Conservation (phyloP, 1,139 yeast species). For the Debaryomyces fabryi region DNA sequence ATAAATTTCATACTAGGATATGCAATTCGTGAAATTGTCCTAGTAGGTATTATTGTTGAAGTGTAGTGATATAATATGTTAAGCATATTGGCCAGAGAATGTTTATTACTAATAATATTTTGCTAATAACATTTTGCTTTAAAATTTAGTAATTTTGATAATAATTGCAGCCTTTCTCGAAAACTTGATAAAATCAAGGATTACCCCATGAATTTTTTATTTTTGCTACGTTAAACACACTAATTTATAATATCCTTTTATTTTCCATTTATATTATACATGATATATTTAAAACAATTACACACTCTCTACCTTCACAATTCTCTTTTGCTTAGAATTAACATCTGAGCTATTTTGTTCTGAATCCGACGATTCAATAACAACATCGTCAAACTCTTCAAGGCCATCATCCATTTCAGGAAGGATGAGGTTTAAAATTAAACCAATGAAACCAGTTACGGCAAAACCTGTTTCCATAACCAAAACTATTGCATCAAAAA, state of each 20-base stretch:
- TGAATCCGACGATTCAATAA: slow-evolving; percentile 50
- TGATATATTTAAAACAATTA: background rate
- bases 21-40: background rate
- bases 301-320: background rate
- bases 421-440: slow-evolving; percentile 66
- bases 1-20: background rate
- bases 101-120: background rate
- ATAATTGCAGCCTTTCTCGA: background rate
- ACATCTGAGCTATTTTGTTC: slow-evolving; percentile 47
- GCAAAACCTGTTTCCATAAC: slow-evolving; percentile 91
- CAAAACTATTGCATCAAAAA: slow-evolving; percentile 75
- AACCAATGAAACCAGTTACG: slow-evolving; percentile 75
- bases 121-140: background rate
- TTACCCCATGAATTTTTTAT: background rate
- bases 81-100: background rate
- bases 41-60: background rate
- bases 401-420: slow-evolving; percentile 73
- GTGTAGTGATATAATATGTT: background rate
- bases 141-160: background rate
- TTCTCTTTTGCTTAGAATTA: background rate
- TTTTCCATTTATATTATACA: background rate
- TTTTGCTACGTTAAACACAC: no score
- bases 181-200: background rate
- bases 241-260: no score
- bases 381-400: slow-evolving; percentile 52